Evolutionary conservation across 352 stramenopile species (phyloP), one percentile per base, ranked within the genome.

Genomic region (Ophiocytium majus): DNA sequence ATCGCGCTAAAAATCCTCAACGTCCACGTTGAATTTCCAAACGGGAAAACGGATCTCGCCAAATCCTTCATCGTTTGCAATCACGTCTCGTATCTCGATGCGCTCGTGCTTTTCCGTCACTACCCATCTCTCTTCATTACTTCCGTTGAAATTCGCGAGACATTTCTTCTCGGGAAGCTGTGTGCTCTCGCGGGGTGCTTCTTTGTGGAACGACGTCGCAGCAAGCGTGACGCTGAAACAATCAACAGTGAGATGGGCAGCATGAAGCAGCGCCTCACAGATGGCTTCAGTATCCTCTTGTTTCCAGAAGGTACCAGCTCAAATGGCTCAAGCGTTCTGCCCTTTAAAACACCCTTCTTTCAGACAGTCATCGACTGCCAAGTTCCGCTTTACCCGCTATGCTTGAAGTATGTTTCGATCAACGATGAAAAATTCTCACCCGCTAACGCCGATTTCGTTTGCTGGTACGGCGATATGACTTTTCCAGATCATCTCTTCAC

Each of bases 51-150:
- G 57, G 28, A 71, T 23, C 23, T 71, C 28, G 28, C 23, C 23
- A 28, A 28, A 71, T 28, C 23, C 19, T 28, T 71, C 23, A 71
- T 71, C 57, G 57, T 71, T 71, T 71, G 57, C 57, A 71, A 71
- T 71, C 57, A 71, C 28, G 19, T 71, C 57, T 71, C 57, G 23
- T 71, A 71, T 28, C 23, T 71, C 28, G 57, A 71, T 71, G 57
- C 28, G 23, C 57, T 71, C 28, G 57, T 71, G 57, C 28, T 71
- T 23, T 71, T 71, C 57, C 19, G 19, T 71, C 28, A 23, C 28
- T 71, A 71, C 28, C 57, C 57, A 28, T 71, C 57, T 71, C 57
- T 71, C 28, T 71, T 71, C 57, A 71, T 71, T 28, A 71, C 57
- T 23, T 71, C 57, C 57, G 19, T 23, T 71, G 57, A 71, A 28